Evolutionary conservation across 2,329 filamentous ascomycete genomes (phyloP).

Genomic region (Xylaria sp.): DNA sequence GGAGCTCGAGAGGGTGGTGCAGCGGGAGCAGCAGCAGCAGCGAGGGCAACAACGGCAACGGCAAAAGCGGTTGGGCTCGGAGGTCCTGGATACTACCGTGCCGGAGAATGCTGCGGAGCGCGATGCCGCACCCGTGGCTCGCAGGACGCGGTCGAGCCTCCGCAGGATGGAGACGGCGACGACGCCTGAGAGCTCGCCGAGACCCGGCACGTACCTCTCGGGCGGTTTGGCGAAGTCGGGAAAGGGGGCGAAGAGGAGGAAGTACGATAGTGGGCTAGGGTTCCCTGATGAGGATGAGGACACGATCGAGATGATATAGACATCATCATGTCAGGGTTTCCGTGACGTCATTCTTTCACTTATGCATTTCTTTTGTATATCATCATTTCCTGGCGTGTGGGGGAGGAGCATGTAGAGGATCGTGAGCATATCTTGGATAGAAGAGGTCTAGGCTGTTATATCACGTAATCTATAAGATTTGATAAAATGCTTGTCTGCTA

Average conservation of each 20-base stretch:
- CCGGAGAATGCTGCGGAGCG: constrained; percentile 4
- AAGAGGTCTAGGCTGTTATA: no score
- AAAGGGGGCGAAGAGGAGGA: constrained; percentile 46
- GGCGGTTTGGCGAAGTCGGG: constrained; percentile 25
- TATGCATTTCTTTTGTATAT: constrained; percentile 22
- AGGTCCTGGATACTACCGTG: constrained; percentile 44
- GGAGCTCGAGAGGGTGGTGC: constrained; percentile 53
- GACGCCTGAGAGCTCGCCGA: constrained; percentile 17
- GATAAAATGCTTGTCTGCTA: no score
- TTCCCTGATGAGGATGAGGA: constrained; percentile 57
- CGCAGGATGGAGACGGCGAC: background rate
- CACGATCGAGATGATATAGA: constrained; percentile 20
- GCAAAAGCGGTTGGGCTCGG: constrained; percentile 53
- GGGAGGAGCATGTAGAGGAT: no score
- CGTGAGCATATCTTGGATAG: no score
- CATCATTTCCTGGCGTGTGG: background rate
- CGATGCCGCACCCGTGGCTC: background rate
- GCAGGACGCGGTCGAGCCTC: constrained; percentile 6
- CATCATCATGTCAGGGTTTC: constrained; percentile 5
- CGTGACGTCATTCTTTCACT: constrained; percentile 5
- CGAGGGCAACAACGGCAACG: no score
- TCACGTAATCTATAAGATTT: no score
- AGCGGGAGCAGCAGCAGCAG: no score
- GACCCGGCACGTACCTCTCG: constrained; percentile 21
- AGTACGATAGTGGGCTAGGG: constrained; percentile 58